Percentiles rank a stretch among this genome's conserved stretches.
These are phyloP conservation scores for Bocquillonia castaneifolia DNA, from an alignment of 441 rosid genomes.

Conservation along the genomic window DNA sequence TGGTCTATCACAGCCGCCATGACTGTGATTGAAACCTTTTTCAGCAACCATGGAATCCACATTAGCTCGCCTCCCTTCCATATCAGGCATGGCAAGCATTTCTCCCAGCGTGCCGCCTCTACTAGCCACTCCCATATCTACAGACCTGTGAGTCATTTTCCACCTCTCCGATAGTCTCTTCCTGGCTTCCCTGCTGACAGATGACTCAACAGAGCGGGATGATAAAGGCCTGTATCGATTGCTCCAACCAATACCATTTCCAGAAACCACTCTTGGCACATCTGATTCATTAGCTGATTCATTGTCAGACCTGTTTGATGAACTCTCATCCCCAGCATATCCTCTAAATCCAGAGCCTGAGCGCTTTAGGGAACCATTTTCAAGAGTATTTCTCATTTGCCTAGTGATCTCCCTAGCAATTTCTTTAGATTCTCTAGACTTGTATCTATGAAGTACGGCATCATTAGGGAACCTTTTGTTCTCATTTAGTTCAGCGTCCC, in stretches of 20 bases:
- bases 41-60: constrained; percentile 30
- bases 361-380: constrained; percentile 36
- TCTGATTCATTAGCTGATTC: constrained; percentile 72
- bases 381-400: constrained; percentile 51
- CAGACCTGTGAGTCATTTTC: constrained; percentile 66
- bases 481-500: constrained; percentile 30
- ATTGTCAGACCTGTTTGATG: constrained; percentile 54
- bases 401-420: constrained; percentile 58
- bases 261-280: constrained; percentile 36
- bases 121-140: constrained; percentile 45
- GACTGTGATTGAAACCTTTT: constrained; percentile 33
- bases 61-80: constrained; percentile 43
- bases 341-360: constrained; percentile 52
- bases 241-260: constrained; percentile 38
- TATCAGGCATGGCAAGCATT: constrained; percentile 80
- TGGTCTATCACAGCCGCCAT: constrained; percentile 29
- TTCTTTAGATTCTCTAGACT: constrained; percentile 61
- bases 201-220: constrained; percentile 52
- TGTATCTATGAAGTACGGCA: constrained; percentile 40
- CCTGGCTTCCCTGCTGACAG: constrained; percentile 78
- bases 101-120: constrained; percentile 80
- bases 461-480: constrained; percentile 46
- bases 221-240: constrained; percentile 38
- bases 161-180: constrained; percentile 95
- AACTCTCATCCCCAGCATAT: constrained; percentile 82